A percentile compares a stretch with the other conserved stretches of the same genome.
These are phyloP conservation scores for Aspergillus sp. DNA, from an alignment of 2,329 filamentous ascomycete genomes.

Conservation along the genomic window DNA sequence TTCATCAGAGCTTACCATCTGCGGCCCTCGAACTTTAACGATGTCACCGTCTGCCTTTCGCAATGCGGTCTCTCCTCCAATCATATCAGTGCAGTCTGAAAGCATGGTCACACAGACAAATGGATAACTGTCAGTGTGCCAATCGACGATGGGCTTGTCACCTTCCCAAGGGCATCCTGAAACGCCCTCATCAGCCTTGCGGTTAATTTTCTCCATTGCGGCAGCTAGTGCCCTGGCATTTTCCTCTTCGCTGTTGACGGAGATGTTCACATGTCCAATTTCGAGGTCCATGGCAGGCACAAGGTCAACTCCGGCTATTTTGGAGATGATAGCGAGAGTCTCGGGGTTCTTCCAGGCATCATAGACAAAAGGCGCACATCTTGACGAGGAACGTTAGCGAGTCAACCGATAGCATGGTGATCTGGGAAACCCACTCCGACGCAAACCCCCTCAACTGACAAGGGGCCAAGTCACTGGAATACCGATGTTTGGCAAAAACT, in stretches of 20 bases:
- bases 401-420: background rate
- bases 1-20: constrained; percentile 46
- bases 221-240: constrained; percentile 40
- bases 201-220: constrained; percentile 33
- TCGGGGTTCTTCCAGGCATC: constrained; percentile 56
- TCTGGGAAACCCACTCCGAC: constrained; percentile 45
- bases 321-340: constrained; percentile 45
- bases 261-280: constrained; percentile 54
- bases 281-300: constrained; percentile 52
- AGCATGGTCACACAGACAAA: constrained; percentile 69
- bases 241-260: constrained; percentile 46
- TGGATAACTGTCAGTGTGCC: constrained; percentile 62
- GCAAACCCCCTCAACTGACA: constrained; percentile 53
- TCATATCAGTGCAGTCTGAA: constrained; percentile 58
- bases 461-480: constrained; percentile 55
- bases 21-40: constrained; percentile 55
- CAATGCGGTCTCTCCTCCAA: constrained; percentile 62
- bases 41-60: constrained; percentile 50
- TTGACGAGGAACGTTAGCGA: constrained; percentile 17
- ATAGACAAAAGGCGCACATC: constrained; percentile 61
- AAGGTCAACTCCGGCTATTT: constrained; percentile 53
- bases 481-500: constrained; percentile 54
- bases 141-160: constrained; percentile 54
- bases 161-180: constrained; percentile 42
- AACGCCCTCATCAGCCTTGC: constrained; percentile 38